These are phyloP conservation scores for Suhomyces anneliseae DNA, from an alignment of 1,139 yeast species.

Conservation along the genomic window DNA sequence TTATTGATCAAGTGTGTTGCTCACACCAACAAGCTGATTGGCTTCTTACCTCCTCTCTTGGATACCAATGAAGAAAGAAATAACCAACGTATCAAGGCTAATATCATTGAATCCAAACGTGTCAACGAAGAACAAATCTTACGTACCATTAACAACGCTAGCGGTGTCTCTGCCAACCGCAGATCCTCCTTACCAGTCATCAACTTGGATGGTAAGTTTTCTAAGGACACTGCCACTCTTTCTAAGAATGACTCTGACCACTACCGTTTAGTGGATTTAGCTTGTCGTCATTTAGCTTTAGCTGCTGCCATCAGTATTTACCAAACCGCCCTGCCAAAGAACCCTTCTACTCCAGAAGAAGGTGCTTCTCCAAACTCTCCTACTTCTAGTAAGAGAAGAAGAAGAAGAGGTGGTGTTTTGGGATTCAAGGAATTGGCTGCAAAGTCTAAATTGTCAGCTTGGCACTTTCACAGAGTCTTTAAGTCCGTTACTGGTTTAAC, in stretches of 20 bases:
- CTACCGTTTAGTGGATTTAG: constrained; percentile 69
- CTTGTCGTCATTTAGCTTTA: constrained; percentile 79
- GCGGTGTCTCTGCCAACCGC: constrained; percentile 17
- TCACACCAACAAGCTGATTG: constrained; percentile 55
- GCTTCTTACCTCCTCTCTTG: constrained; percentile 53
- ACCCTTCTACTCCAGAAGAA: constrained; percentile 21
- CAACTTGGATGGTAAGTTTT: constrained; percentile 23
- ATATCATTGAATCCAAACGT: constrained; percentile 34
- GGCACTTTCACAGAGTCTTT: constrained; percentile 92
- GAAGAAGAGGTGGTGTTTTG: constrained; percentile 81
- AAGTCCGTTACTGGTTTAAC: constrained; percentile 83
- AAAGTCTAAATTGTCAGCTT: constrained; percentile 80
- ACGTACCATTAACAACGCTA: constrained; percentile 19
- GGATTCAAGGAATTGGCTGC: constrained; percentile 90
- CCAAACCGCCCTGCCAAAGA: constrained; percentile 20
- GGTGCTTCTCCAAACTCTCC: constrained; percentile 14
- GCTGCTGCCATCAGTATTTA: constrained; percentile 68
- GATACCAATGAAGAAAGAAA: constrained; percentile 48
- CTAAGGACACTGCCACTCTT: constrained; percentile 31
- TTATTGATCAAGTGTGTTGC: constrained; percentile 59
- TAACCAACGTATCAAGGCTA: constrained; percentile 39
- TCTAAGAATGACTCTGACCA: constrained; percentile 68
- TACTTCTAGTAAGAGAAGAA: constrained; percentile 41
- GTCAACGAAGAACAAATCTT: constrained; percentile 29
- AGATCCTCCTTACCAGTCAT: constrained; percentile 33